Evolutionary conservation across 1,284 basidiomycete genomes (phyloP), one percentile per base, ranked within the genome.

Genomic region (Hemileia vastatrix): DNA sequence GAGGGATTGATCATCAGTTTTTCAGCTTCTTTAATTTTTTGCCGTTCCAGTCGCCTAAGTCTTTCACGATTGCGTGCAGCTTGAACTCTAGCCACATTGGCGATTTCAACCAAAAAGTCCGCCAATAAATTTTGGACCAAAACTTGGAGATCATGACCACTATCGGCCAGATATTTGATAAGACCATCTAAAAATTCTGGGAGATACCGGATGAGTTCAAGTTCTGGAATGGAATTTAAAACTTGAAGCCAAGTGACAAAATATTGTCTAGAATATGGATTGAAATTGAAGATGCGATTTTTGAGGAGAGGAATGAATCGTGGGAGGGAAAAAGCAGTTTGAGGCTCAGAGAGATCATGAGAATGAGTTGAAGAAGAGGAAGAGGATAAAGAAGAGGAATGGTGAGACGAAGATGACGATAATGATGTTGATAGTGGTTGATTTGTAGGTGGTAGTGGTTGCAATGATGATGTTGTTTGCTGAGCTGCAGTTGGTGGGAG

Each of bases 181-280:
- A 99, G 81, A 2, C 91, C 93, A 68, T 96, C 92, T 45, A 99
- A 78, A 75, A 98, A 95, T 70, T 94, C 86, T 0, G 95, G 94
- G 15, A 99, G 83, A 77, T 90, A 95, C 31, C 87, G 86, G 54
- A 98, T 88, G 21, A 99, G 82, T 75, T 98, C 93, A 55, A 98
- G 80, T 73, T 98, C 93, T 1, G 95, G 95, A 0, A 98, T 90
- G 4, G 92, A 95, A 73, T 97, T 92, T 44, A 99, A 82, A 1
- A 96, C 89, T 52, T 85, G 90, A 66, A 98, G 88, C 95, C 95
- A 99, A 6, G 89, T 88, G 47, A 96, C 90, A 31, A 99, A 83
- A 75, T 94, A 98, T 76, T 89, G 96, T 67, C 95, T 81, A 1
- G 94, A 95, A 75, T 96, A 94, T 0, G 95, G 94, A 73, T 87